Percentiles rank a stretch among this genome's conserved stretches.
Conservation (phyloP, 2,329 filamentous ascomycete genomes). For the Waltergamsia citrina region DNA sequence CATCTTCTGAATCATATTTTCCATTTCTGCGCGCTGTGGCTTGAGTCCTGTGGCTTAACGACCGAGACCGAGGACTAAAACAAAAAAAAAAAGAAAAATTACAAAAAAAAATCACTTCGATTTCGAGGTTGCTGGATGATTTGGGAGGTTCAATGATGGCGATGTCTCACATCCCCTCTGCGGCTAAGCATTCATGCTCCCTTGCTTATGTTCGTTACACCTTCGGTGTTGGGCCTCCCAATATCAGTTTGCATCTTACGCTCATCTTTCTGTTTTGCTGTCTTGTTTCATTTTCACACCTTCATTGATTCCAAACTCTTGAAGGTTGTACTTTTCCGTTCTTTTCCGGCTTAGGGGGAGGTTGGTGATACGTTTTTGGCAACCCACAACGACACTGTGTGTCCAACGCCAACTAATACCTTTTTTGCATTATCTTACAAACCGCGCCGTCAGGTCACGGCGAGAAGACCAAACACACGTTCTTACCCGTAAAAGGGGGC, state of each 20-base stretch:
- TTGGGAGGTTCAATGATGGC: too few relatives aligned
- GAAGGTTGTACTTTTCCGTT: neutral
- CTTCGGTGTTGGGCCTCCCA: neutral
- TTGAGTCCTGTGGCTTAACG: too few relatives aligned
- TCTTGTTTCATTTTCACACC: neutral
- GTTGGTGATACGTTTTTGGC: constrained; percentile 1
- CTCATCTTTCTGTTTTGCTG: constrained; percentile 1
- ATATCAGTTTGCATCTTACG: neutral
- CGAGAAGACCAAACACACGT: neutral
- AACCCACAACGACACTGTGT: constrained; percentile 1
- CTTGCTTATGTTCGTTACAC: too few relatives aligned
- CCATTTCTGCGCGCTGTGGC: too few relatives aligned
- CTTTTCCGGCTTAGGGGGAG: neutral
- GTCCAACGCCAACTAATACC: neutral
- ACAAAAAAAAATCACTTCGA: too few relatives aligned
- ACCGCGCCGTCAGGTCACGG: neutral
- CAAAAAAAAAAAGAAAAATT: too few relatives aligned
- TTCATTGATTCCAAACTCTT: neutral
- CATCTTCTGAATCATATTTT: neutral
- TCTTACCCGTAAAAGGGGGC: too few relatives aligned
- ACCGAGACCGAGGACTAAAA: too few relatives aligned
- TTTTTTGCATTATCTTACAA: neutral
- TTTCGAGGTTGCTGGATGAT: too few relatives aligned
- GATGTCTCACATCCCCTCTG: too few relatives aligned
- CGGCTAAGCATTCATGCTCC: too few relatives aligned